These are phyloP conservation scores for Colletotrichum siamense DNA, from an alignment of 2,329 filamentous ascomycete species.

Conservation along the genomic window DNA sequence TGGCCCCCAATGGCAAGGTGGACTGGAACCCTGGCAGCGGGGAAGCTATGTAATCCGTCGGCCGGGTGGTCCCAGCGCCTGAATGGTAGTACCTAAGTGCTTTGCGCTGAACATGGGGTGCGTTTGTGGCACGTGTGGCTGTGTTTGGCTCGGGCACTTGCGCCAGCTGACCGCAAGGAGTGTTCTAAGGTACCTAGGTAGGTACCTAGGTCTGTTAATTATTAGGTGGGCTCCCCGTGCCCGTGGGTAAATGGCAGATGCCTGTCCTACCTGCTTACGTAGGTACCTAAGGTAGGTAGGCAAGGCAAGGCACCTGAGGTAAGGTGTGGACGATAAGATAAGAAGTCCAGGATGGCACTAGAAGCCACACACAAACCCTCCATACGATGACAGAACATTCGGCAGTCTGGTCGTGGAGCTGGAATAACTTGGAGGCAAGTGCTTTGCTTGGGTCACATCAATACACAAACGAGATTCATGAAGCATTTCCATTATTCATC, in stretches of 20 bases:
- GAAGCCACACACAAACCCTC: not conserved
- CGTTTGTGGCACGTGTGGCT: conserved; percentile 9
- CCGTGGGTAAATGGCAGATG: not conserved
- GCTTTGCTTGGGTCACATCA: not conserved
- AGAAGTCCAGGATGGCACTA: not conserved
- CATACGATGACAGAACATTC: not conserved
- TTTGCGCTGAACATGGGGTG: not conserved
- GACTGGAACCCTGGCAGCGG: conserved; percentile 5
- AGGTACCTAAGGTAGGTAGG: no score
- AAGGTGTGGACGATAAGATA: not conserved
- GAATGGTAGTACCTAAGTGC: not conserved
- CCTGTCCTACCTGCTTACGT: not conserved
- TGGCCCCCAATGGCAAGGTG: conserved; percentile 3
- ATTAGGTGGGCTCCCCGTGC: not conserved
- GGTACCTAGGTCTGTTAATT: not conserved
- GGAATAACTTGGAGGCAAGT: not conserved
- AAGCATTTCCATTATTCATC: not conserved
- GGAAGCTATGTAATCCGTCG: conserved; percentile 19
- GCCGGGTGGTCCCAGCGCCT: conserved; percentile 1
- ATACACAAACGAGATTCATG: not conserved
- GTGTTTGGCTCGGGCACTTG: not conserved
- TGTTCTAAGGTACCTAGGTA: not conserved
- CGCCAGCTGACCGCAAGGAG: not conserved
- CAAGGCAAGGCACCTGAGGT: not conserved
- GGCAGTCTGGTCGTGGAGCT: not conserved